A percentile compares a stretch with the other conserved stretches of the same genome.
Conservation (phyloP, 441 rosid genomes). For the Populus hybrid region DNA sequence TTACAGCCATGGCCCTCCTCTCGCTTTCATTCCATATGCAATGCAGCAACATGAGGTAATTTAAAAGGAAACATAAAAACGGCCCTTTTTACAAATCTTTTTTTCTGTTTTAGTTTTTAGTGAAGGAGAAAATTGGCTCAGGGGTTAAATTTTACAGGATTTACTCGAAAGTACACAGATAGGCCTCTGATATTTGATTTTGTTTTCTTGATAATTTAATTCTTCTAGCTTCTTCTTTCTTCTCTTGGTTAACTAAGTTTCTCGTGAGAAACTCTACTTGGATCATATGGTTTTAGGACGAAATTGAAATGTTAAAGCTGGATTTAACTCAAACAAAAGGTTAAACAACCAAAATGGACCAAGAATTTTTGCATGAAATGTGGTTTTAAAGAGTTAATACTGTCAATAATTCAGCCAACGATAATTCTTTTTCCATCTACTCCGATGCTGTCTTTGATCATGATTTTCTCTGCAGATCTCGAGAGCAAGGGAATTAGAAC, state of each 20-base stretch:
- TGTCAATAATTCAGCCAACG: background rate
- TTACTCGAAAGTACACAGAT: background rate
- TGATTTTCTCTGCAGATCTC: constrained; percentile 32
- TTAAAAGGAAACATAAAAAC: background rate
- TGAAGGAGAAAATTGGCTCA: background rate
- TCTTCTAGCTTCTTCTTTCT: background rate
- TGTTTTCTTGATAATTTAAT: background rate
- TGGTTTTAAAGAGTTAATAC: background rate
- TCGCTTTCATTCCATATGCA: constrained; percentile 56
- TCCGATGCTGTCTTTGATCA: background rate
- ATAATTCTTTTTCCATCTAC: background rate
- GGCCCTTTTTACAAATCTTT: background rate
- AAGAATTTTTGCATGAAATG: background rate
- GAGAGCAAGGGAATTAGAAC: constrained; percentile 49
- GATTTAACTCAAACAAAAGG: background rate
- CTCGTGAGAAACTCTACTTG: background rate
- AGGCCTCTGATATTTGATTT: background rate
- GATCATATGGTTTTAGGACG: background rate
- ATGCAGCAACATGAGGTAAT: constrained; percentile 61
- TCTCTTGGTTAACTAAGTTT: background rate
- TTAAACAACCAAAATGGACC: background rate
- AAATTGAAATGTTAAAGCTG: background rate
- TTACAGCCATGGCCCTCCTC: constrained; percentile 69
- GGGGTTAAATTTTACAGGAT: background rate
- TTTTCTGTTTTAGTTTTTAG: background rate